Evolutionary conservation across 2,329 filamentous ascomycete species (phyloP), one percentile per base, ranked within the genome.

Genomic region (Sporothrix sp.): DNA sequence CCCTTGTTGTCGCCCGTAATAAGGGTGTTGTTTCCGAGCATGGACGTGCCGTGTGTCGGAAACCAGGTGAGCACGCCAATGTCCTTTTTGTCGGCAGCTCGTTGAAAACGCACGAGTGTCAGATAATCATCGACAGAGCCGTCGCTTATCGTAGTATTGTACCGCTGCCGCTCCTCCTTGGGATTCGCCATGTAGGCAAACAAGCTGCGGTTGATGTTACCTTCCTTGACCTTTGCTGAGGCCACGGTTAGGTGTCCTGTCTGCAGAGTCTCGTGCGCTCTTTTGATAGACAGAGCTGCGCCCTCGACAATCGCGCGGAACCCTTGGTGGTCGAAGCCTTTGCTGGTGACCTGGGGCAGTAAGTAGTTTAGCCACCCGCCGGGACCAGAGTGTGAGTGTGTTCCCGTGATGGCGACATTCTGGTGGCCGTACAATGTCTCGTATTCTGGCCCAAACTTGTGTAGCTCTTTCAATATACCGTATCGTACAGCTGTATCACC

Each of bases 1-100:
- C 91, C 91, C 68, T 97, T 97, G 71, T 97, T 97, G 65, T 97
- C 91, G n/a, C 87, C 91, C 3, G 89, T 83, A 46, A 93, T 79
- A 13, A 95, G 74, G 0, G 89, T 96, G 67, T 95, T 95, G 68
- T 96, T 96, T 50, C 86, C 85, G 21, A 90, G 79, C 66, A 96
- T 79, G 0, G 87, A 94, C 0, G 90, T 96, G 33, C 88, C 88
- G 65, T 96, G 90, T 0, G 90, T 87, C 2, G 90, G 80, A 63
- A 91, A 95, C 85, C 89, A 96, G 13, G 87, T 91, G 55, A 96
- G 66, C 3, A 93, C 71, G n/a, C 87, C 89, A 33, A 87, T 79
- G 48, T 82, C 82, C 66, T 85, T 86, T 49, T 77, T 74, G 60
- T 91, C 85, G 1, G 77, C 81, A 2, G 78, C 76, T 35, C 85